A percentile compares a stretch with the other conserved stretches of the same genome.
phyloP scores from a whole-genome alignment of 148 eudicot genomes.

The Gaultheria prostrata region DNA sequence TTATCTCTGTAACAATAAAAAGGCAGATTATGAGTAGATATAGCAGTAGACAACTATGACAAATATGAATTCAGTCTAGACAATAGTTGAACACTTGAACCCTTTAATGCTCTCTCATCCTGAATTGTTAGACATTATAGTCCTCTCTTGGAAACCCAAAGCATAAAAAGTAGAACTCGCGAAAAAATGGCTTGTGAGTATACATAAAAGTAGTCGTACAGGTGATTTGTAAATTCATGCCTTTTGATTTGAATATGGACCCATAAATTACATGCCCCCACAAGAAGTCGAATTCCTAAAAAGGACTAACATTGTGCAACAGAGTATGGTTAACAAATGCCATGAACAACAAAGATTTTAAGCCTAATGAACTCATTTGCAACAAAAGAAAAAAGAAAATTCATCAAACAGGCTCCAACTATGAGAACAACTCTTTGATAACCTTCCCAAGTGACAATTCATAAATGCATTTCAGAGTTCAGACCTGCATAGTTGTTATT shows the following conservation, averaged over 20 bases:
- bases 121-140: background rate
- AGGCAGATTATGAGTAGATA: conserved; percentile 19
- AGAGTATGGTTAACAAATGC: background rate
- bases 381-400: background rate
- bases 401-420: background rate
- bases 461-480: background rate
- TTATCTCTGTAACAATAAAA: conserved; percentile 68
- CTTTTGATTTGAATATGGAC: background rate
- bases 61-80: background rate
- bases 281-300: background rate
- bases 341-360: background rate
- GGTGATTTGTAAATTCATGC: background rate
- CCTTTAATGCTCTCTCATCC: background rate
- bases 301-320: background rate
- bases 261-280: background rate
- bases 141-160: background rate
- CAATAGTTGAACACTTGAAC: background rate
- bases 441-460: background rate
- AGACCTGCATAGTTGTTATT: background rate
- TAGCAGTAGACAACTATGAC: background rate
- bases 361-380: background rate
- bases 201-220: background rate
- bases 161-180: background rate
- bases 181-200: background rate
- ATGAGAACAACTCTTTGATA: background rate